Percentiles rank a stretch among this genome's conserved stretches.
phyloP scores from a whole-genome alignment of 2,329 filamentous ascomycete genomes.

The Hypomyces perniciosus region DNA sequence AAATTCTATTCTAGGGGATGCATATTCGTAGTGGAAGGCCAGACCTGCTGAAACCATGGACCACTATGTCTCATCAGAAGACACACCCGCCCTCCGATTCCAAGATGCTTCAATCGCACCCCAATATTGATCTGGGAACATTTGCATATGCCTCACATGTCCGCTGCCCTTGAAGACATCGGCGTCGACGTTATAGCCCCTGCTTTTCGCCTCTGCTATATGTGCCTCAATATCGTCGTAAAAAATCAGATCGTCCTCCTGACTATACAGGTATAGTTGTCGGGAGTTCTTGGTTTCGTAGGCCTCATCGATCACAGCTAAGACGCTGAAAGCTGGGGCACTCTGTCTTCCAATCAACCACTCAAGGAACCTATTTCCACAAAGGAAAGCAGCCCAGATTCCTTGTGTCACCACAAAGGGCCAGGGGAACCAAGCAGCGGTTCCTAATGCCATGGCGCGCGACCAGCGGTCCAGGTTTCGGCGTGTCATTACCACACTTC shows the following conservation, averaged over 20 bases:
- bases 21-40: too few relatives aligned
- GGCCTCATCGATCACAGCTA: constrained; percentile 31
- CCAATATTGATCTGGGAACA: constrained; percentile 55
- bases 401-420: constrained; percentile 42
- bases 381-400: constrained; percentile 41
- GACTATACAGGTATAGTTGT: constrained; percentile 53
- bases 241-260: constrained; percentile 50
- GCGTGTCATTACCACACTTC: constrained; percentile 36
- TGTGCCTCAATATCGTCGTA: constrained; percentile 52
- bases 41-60: too few relatives aligned
- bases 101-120: constrained; percentile 29
- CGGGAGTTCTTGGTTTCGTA: constrained; percentile 32
- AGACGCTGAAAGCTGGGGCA: constrained; percentile 34
- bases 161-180: constrained; percentile 52
- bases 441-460: constrained; percentile 46
- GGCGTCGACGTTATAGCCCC: constrained; percentile 44
- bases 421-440: constrained; percentile 41
- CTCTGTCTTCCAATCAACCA: constrained; percentile 33
- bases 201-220: constrained; percentile 38
- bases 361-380: constrained; percentile 29
- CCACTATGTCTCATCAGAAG: too few relatives aligned
- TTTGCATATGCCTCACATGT: constrained; percentile 57
- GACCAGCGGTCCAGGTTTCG: constrained; percentile 45
- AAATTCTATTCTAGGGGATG: too few relatives aligned
- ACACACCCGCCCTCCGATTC: constrained; percentile 5